phyloP scores from a whole-genome alignment of 2,329 filamentous ascomycete genomes.

The Colletotrichum godetiae region DNA sequence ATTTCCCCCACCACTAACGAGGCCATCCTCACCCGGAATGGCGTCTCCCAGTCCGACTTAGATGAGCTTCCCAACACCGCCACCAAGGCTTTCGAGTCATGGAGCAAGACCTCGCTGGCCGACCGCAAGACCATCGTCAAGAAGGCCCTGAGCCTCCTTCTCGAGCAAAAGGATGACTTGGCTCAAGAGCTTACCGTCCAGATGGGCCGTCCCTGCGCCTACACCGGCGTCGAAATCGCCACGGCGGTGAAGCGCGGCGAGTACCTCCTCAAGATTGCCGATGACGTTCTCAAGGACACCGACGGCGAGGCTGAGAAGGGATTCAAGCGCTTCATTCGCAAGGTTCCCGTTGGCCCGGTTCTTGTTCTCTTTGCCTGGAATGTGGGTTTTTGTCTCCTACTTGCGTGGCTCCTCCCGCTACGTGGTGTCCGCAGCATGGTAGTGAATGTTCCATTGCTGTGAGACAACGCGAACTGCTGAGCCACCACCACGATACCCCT shows the following conservation, averaged over 20 bases:
- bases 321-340: conserved; percentile 90
- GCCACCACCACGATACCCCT: background rate
- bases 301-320: conserved; percentile 86
- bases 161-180: conserved; percentile 80
- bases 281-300: conserved; percentile 82
- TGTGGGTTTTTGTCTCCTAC: conserved; percentile 62
- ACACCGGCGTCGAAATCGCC: conserved; percentile 83
- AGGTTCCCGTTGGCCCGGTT: conserved; percentile 87
- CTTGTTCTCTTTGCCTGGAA: conserved; percentile 97
- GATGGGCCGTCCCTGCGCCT: conserved; percentile 94
- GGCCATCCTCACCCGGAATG: conserved; percentile 82
- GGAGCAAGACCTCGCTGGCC: conserved; percentile 78
- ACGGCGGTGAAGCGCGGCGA: conserved; percentile 89
- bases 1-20: conserved; percentile 93
- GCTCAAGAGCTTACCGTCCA: conserved; percentile 89
- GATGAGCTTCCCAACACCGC: conserved; percentile 77
- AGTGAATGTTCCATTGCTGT: background rate
- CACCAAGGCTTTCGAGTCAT: conserved; percentile 80
- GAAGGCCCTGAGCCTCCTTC: conserved; percentile 79
- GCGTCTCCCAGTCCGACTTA: conserved; percentile 77
- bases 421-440: background rate
- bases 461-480: conserved; percentile 5
- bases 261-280: conserved; percentile 86
- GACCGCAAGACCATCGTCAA: conserved; percentile 85
- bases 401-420: background rate